Evolutionary conservation across 2,329 filamentous ascomycete genomes (phyloP), one percentile per base, ranked within the genome.

Genomic region (Xylaria sp.): DNA sequence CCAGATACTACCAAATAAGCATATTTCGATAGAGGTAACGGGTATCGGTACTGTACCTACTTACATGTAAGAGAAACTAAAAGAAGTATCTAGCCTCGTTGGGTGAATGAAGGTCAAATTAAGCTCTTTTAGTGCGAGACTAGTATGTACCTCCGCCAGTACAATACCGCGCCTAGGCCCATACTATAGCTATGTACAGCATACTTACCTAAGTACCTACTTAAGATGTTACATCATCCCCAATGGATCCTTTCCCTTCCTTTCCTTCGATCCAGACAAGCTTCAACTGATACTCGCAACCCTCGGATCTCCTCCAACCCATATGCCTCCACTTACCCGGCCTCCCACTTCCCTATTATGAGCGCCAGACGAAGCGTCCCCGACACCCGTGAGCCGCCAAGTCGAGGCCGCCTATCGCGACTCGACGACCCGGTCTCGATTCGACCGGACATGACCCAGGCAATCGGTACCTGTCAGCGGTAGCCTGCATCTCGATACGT

Each of bases 281-380:
- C n/a, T n/a, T n/a, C n/a, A n/a, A n/a, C n/a, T n/a, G n/a, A n/a
- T n/a, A n/a, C n/a, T n/a, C n/a, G n/a, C n/a, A n/a, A n/a, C n/a
- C n/a, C n/a, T n/a, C n/a, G n/a, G n/a, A n/a, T n/a, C n/a, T n/a
- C n/a, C n/a, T n/a, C n/a, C n/a, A n/a, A n/a, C n/a, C n/a, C n/a
- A n/a, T n/a, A n/a, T 42, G 19, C 32, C 19, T 34, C 21, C 54
- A 47, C 19, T 7, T 45, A 19, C 36, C 14, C 9, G n/a, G n/a
- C n/a, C n/a, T n/a, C 17, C 7, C 36, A 30, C 8, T 30, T 45
- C 70, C 66, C 47, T 74, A 73, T 69, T 71, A 76, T 72, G 73
- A 69, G 39, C 67, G 69, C 65, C 63, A 58, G 50, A 59, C 67
- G 51, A 32, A 60, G 65, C 64, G 34, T 69, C 54, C 67, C 68